Base-by-base conservation (phyloP, 2,329 filamentous ascomycete genomes). In the Metarhizium robertsii region DNA sequence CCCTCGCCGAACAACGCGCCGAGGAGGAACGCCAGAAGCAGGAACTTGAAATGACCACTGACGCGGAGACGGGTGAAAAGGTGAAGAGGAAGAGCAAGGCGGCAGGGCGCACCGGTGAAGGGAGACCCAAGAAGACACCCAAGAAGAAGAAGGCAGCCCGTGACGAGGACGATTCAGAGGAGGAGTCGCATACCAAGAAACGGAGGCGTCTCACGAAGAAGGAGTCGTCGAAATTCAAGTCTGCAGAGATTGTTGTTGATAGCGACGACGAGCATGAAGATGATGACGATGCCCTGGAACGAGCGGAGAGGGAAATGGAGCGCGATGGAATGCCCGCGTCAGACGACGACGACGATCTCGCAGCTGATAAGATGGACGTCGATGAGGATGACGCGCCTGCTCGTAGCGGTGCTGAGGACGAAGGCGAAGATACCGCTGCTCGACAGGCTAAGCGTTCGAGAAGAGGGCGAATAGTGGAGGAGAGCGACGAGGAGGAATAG, bases 41-140 rank as follows among this genome's bases (percentile, higher is more conserved):
- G 61, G 87, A 87, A 50, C 90, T 89, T 2, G 91, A 96, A 65
- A 80, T 88, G 71, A 94, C 88, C 0, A 88, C 84, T 0, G 90
- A 95, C 66, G 81, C 79, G 38, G 90, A 95, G 71, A 92, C 88
- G 3, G 90, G 89, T 40, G 88, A 94, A 52, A 85, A 84, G 67
- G 79, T 90, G 55, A 90, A 89, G 76, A 80, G 88, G 57, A 92
- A 91, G 77, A 88, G 87, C 71, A 86, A 74, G 71, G 63, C 72
- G 11, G 74, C 70, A 5, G 65, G 71, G 1, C 65, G 75, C 60
- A 45, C 67, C 54, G 67, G 69, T 46, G 74, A 74, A 61, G 68
- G 65, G 34, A 80, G 75, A 66, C 69, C 74, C 32, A 76, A 70
- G 69, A 62, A 69, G 63, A 52, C 63, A 13, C 50, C 55, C 32